Evolutionary conservation across 106 monocot genomes (phyloP).

Genomic region (Cymbidium sinense): DNA sequence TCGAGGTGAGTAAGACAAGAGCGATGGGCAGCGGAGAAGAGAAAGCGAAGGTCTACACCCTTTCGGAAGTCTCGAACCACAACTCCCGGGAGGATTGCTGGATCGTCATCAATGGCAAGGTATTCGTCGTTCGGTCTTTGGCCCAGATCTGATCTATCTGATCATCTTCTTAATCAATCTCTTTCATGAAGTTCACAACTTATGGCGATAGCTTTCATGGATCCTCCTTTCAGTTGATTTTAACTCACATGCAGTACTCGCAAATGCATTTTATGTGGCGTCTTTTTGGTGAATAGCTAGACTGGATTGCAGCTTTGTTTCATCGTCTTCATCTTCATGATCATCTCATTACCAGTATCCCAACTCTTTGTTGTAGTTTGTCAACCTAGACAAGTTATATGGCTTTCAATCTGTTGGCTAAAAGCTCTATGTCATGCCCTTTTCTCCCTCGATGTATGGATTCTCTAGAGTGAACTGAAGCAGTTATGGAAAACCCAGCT

Average conservation of each 20-base stretch:
- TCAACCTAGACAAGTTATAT: neutral
- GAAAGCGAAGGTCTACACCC: neutral
- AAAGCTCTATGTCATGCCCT: neutral
- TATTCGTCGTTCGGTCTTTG: neutral
- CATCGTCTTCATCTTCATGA: neutral
- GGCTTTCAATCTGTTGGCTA: neutral
- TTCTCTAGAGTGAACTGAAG: neutral
- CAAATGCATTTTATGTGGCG: neutral
- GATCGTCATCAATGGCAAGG: constrained; percentile 20
- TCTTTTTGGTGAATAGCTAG: too few relatives aligned
- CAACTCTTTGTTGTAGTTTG: neutral
- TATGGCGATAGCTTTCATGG: neutral
- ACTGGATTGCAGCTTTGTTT: neutral
- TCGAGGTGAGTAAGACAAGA: constrained; percentile 1
- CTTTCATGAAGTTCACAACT: neutral
- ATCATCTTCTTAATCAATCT: neutral
- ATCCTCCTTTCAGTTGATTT: too few relatives aligned
- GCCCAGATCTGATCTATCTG: neutral
- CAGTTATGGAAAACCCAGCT: neutral
- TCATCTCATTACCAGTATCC: neutral
- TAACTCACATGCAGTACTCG: neutral
- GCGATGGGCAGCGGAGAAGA: constrained; percentile 12
- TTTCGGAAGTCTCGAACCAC: constrained; percentile 11
- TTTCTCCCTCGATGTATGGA: neutral
- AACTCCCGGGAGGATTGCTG: constrained; percentile 13